phyloP scores from a whole-genome alignment of 192 early-diverging fungal species.

The Allomyces arbusculus region DNA sequence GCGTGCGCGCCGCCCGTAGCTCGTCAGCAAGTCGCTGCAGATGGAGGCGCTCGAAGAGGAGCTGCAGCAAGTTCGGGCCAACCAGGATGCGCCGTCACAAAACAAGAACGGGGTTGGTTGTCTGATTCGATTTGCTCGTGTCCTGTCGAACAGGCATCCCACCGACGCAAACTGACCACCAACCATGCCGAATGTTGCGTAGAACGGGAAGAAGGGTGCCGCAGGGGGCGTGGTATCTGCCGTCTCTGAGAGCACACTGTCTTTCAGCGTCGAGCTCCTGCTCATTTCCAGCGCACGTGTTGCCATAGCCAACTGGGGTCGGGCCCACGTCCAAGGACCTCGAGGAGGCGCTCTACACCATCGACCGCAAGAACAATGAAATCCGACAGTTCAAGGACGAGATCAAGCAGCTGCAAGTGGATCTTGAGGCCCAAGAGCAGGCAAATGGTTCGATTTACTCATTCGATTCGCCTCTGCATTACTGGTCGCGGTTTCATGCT shows the following conservation, averaged over 20 bases:
- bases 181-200: not conserved
- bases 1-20: constrained; percentile 7
- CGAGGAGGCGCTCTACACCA: constrained; percentile 20
- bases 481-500: too few species aligned
- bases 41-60: constrained; percentile 25
- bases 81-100: too few species aligned
- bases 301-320: not conserved
- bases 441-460: not conserved
- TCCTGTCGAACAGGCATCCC: too few species aligned
- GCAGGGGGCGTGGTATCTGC: not conserved
- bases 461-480: too few species aligned
- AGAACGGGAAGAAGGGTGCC: not conserved
- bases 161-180: constrained; percentile 1
- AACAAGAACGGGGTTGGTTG: too few species aligned
- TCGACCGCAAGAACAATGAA: constrained; percentile 24
- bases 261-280: too few species aligned
- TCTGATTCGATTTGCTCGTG: too few species aligned
- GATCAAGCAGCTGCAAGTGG: constrained; percentile 7
- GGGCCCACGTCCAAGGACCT: constrained; percentile 17
- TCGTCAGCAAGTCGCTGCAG: constrained; percentile 24
- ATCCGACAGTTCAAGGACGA: constrained; percentile 23
- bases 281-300: too few species aligned
- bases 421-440: constrained; percentile 10
- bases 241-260: not conserved
- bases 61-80: constrained; percentile 15